Base-by-base conservation (phyloP, 345 rosid genomes). In the Passiflora organensis region DNA sequence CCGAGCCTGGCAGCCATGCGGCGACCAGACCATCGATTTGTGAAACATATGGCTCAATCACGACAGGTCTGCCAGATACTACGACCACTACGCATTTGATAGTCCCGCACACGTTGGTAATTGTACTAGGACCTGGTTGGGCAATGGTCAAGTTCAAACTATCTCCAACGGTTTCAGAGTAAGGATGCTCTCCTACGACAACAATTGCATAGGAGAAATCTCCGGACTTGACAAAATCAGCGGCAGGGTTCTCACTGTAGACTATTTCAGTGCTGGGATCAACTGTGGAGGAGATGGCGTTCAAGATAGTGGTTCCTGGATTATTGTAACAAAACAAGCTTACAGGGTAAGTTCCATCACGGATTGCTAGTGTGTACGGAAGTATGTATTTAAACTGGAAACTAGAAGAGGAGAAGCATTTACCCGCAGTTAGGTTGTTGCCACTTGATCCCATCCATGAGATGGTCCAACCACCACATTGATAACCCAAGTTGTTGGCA, bases 381-480 rank as follows among this genome's bases (percentile, higher is more conserved):
- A 48, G 2, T 2, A 15, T 48, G 34, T 15, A 11, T 14, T 21
- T 14, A 10, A 48, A 48, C 24, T 48, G 52, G 17, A 13, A 13
- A 24, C 0, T 21, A 14, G 13, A 21, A 48, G 52, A 23, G 12
- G 19, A 12, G 51, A 0, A 2, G 9, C 5, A 6, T 24, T 8
- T 65, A 60, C 72, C 67, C 4, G 21, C 11, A 17, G 59, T 68
- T 32, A 32, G 10, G 51, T 62, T 44, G 67, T 56, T 62, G 39
- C 72, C 63, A 16, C 48, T 15, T n/a, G 51, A 39, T 17, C 67
- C 67, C 28, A 61, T 67, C 72, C 72, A 68, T 16, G 45, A 37
- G n/a, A 51, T 45, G 2, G 67, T 68, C 67, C 72, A 68, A 2
- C 72, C 59, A 22, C 67, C 72, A 28, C 72, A 68, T 24, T 62